A percentile compares a stretch with the other conserved stretches of the same genome.
These are phyloP conservation scores for Trichoderma erinaceum DNA, from an alignment of 495 filamentous ascomycete species.

Conservation along the genomic window DNA sequence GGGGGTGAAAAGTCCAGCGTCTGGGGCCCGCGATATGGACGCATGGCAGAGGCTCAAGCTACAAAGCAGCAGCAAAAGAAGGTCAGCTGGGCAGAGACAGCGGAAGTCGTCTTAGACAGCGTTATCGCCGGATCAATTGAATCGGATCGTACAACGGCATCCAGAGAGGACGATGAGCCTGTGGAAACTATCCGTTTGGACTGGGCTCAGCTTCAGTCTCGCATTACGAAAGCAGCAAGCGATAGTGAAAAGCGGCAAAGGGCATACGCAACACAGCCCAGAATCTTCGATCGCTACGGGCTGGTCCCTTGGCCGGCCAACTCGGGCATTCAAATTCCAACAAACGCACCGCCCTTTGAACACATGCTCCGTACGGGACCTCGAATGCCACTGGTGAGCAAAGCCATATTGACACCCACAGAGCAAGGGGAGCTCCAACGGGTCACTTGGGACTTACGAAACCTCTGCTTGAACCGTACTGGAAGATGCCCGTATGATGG, in stretches of 20 bases:
- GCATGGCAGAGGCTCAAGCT: not conserved
- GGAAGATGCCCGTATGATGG: not conserved
- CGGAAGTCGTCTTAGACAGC: not conserved
- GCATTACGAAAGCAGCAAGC: not conserved
- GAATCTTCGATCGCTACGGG: not conserved
- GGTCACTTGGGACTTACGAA: not conserved
- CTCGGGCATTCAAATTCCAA: not conserved
- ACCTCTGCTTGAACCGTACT: not conserved
- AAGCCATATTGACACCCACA: not conserved
- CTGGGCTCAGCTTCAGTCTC: not conserved
- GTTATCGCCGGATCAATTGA: not conserved
- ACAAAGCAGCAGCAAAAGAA: too few relatives aligned
- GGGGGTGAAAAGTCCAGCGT: not conserved
- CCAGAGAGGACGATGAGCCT: not conserved
- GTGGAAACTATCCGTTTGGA: not conserved
- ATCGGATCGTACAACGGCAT: not conserved
- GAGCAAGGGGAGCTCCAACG: not conserved
- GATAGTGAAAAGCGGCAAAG: not conserved
- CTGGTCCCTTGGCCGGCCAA: not conserved
- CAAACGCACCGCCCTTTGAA: not conserved
- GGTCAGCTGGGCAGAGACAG: not conserved
- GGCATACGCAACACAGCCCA: not conserved
- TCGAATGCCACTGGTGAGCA: not conserved
- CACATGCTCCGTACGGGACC: not conserved
- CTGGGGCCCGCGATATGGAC: slow-evolving; percentile 9